phyloP scores from a whole-genome alignment of 306 rosid genomes.

The Cicer cuneatum region DNA sequence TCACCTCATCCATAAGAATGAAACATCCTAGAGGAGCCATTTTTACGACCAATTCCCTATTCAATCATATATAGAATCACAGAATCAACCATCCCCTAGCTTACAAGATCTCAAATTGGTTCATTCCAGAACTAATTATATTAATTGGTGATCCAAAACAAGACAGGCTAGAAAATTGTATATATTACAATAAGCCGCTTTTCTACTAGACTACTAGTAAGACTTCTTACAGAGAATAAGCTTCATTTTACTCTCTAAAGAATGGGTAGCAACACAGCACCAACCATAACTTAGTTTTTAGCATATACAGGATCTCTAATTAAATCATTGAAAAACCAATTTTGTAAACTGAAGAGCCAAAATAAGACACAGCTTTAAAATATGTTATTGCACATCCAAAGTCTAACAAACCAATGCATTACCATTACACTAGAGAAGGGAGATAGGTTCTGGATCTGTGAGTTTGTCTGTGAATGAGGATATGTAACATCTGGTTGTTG shows the following conservation, averaged over 20 bases:
- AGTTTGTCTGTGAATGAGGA: slow-evolving; percentile 72
- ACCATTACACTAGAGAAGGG: slow-evolving; percentile 89
- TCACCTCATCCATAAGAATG: slow-evolving; percentile 3
- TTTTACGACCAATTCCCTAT: slow-evolving; percentile 16
- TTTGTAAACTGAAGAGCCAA: slow-evolving; percentile 12
- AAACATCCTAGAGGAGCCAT: background rate
- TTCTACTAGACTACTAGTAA: background rate
- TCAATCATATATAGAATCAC: background rate
- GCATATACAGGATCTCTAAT: slow-evolving; percentile 2
- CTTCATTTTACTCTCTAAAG: slow-evolving; percentile 21
- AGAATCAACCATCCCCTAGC: slow-evolving; percentile 23
- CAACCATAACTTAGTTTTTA: slow-evolving; percentile 30
- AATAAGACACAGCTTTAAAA: slow-evolving; percentile 2
- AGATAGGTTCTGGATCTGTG: slow-evolving; percentile 84
- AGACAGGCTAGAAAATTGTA: background rate
- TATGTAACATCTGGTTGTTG: slow-evolving; percentile 69
- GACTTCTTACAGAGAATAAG: slow-evolving; percentile 24
- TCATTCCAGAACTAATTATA: slow-evolving; percentile 30
- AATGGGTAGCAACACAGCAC: slow-evolving; percentile 21
- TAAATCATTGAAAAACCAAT: slow-evolving; percentile 34
- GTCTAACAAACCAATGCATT: slow-evolving; percentile 40
- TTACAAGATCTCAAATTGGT: background rate
- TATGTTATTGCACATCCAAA: slow-evolving; percentile 21
- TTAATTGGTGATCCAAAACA: slow-evolving; percentile 5
- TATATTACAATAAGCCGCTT: background rate